These are phyloP conservation scores for Tulasnella sp. DNA, from an alignment of 768 basidiomycete genomes.

Conservation along the genomic window DNA sequence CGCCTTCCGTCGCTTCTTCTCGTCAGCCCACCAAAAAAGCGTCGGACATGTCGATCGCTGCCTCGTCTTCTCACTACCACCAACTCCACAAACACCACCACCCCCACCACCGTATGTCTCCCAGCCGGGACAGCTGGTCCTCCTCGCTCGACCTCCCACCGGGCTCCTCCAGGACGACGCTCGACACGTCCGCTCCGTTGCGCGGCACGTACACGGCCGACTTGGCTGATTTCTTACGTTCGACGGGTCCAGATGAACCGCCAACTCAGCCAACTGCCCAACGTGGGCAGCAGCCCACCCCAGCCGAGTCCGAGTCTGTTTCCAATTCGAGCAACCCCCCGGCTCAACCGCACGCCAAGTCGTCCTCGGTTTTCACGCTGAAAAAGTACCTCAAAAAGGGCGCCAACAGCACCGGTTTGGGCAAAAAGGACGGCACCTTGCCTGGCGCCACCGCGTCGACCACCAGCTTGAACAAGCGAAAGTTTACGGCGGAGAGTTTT, in stretches of 20 bases:
- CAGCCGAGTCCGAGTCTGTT: background rate
- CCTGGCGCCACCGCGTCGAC: background rate
- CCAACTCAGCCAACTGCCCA: background rate
- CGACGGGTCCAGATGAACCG: conserved; percentile 24
- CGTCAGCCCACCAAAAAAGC: background rate
- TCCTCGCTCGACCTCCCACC: background rate
- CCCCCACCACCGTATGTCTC: background rate
- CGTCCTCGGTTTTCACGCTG: background rate
- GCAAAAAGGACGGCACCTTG: background rate
- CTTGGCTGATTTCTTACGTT: conserved; percentile 29
- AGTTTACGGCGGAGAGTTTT: background rate
- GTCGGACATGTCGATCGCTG: background rate
- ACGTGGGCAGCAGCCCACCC: background rate
- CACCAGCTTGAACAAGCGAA: conserved; percentile 10
- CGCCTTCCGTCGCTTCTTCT: background rate
- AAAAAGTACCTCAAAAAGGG: background rate
- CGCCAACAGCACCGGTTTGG: background rate
- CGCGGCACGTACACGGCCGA: conserved; percentile 22
- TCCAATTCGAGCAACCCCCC: background rate
- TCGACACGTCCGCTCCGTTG: background rate
- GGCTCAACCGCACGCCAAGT: background rate
- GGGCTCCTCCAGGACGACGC: background rate
- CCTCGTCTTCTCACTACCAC: background rate
- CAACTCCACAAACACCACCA: background rate
- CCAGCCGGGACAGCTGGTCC: conserved; percentile 7